Evolutionary conservation across 148 eudicot genomes (phyloP).

Genomic region (Rheum nobile): DNA sequence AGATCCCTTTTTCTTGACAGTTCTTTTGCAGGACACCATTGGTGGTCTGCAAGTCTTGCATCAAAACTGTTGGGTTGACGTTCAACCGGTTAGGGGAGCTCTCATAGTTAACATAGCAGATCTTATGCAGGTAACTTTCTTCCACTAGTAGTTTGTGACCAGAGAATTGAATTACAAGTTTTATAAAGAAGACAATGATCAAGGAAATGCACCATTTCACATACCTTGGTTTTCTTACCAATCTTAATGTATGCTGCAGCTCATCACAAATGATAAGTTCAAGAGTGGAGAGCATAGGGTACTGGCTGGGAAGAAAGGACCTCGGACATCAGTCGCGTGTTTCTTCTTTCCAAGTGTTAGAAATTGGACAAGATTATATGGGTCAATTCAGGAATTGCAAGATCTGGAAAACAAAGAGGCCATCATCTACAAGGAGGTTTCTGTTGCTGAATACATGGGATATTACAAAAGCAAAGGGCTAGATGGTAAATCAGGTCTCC

Average conservation of each 20-base stretch:
- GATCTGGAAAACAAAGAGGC: constrained; percentile 28
- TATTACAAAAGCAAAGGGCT: constrained; percentile 44
- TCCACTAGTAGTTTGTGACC: background rate
- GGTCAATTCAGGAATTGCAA: constrained; percentile 45
- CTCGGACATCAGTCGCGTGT: constrained; percentile 66
- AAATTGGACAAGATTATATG: constrained; percentile 20
- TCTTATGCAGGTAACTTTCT: constrained; percentile 35
- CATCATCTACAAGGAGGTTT: constrained; percentile 33
- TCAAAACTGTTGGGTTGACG: constrained; percentile 38
- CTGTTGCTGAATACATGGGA: constrained; percentile 32
- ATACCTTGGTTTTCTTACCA: background rate
- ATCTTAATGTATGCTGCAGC: constrained; percentile 26
- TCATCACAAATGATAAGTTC: constrained; percentile 68
- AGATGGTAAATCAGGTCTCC: constrained; percentile 48
- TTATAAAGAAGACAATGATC: no score
- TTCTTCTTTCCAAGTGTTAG: constrained; percentile 57
- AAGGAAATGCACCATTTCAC: no score
- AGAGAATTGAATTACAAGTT: background rate
- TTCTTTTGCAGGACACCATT: constrained; percentile 35
- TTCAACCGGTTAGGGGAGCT: constrained; percentile 29
- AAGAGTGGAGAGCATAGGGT: constrained; percentile 89
- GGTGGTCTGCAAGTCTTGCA: constrained; percentile 47
- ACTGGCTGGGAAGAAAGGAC: constrained; percentile 32
- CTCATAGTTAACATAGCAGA: constrained; percentile 36
- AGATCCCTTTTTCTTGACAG: constrained; percentile 39